Base-by-base conservation (phyloP, 78 protist species). In the Bodo saltans region DNA sequence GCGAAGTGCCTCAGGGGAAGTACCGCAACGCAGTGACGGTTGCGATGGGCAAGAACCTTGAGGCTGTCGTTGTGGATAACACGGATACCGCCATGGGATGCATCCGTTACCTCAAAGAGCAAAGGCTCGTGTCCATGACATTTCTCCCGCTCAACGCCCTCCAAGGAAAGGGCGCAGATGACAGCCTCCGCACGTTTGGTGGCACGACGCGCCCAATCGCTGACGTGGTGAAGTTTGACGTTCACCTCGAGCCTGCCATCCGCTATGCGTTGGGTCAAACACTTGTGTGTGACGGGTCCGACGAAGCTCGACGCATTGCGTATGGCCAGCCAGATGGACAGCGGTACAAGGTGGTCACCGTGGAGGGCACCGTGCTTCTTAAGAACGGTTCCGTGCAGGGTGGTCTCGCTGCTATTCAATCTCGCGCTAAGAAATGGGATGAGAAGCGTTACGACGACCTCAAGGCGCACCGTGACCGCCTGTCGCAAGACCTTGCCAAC, bases 11-110 rank as follows among this genome's bases (percentile, higher is more conserved):
- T n/a, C 70, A 90, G 32, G 39, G 52, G n/a, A 87, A 87, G 75
- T 95, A 93, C 91, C 34, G 79, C 30, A 38, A 76, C 34, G 98
- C 99, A 1, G 68, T 93, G 0, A 85, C 95, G 2, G 85, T 94
- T 32, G 95, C 97, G 23, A 68, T 97, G 84, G 99, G 99, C 28
- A 83, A 72, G 75, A 37, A 91, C 33, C 74, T 90, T 88, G 97
- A 97, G 27, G 96, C 99, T 2, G 83, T 97, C 40, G 93, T 97
- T 8, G 95, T 93, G 0, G 98, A 97, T 47, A 87, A 79, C 23
- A 90, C 93, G 76, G 68, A 34, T 21, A 78, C 94, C 1, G 94
- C 97, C 0, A 39, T 47, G 30, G 90, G 86, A 4, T 96, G 98
- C 88, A 67, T 96, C 39, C 37, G 87, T 70, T 96, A 96, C 80